Evolutionary conservation across 495 filamentous ascomycete species (phyloP), one percentile per base, ranked within the genome.

Genomic region (Monascus purpureus): DNA sequence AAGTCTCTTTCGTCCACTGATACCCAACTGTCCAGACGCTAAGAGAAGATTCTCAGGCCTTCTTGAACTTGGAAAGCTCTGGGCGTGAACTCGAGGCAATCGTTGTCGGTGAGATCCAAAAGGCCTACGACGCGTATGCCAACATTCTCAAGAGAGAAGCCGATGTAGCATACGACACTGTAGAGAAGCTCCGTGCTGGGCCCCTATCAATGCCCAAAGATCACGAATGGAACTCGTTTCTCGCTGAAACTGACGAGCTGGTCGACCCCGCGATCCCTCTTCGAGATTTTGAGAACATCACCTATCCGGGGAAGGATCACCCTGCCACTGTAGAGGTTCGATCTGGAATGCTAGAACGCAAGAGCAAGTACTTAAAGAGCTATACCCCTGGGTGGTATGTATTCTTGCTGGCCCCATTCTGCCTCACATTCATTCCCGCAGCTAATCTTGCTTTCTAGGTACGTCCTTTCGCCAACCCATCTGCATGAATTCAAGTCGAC

Each of bases 361-460:
- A 95, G 72, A 92, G 82, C 68, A 97, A 96, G 50, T 97, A 96
- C 52, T 63, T 97, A 25, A 97, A 96, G 69, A 94, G 85, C 48
- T 97, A 94, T 53, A 87, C 87, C 2, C 80, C 88, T 15, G 90
- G 90, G 55, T 97, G 90, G 90, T 92, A 66, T 57, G 76, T 47
- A 15, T 15, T 31, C 30, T 35, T 32, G 35, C 33, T 29, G 36
- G 20, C 20, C 20, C 9, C 4, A 22, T 4, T 22, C 4, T 4
- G 5, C 9, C 5, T 22, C 9, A 22, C 28, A 37, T 15, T 18
- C 22, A 12, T 27, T 31, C 8, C 13, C 25, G 22, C 19, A 29
- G 7, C 28, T 35, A 24, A 6, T 29, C 17, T 24, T 15, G 11
- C 15, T 9, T 4, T 17, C 5, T 29, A 90, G 85, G 85, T 97